Conservation (phyloP, 2,329 filamentous ascomycete species). For the Dothideomycetes sp. region DNA sequence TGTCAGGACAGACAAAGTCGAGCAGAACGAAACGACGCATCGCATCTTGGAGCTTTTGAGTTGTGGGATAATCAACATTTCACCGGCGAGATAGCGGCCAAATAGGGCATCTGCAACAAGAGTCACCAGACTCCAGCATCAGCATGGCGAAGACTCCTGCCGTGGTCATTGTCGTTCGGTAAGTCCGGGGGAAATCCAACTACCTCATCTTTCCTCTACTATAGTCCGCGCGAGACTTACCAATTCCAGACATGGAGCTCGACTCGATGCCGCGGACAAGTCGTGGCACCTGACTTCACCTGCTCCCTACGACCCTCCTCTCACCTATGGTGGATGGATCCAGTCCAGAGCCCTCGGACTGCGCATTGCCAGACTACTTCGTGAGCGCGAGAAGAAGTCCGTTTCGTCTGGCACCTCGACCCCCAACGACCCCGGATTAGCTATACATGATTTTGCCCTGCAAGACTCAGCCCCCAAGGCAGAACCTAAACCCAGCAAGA, state of each 20-base stretch:
- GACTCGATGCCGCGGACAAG: conserved; percentile 88
- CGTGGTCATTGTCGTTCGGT: conserved; percentile 43
- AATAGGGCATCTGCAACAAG: neutral
- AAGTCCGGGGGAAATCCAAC: conserved; percentile 17
- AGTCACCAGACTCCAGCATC: conserved; percentile 21
- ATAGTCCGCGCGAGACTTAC: neutral
- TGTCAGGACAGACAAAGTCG: too few relatives aligned
- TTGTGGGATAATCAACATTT: too few relatives aligned
- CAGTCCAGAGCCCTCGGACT: conserved; percentile 75
- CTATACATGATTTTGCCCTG: conserved; percentile 1
- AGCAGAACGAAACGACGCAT: too few relatives aligned
- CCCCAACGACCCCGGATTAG: neutral
- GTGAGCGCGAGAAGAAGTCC: conserved; percentile 40
- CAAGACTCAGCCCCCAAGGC: conserved; percentile 26
- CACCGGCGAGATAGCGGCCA: neutral
- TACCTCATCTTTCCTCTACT: conserved; percentile 15
- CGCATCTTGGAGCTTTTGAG: too few relatives aligned
- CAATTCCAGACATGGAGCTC: conserved; percentile 66
- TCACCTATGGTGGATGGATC: conserved; percentile 90
- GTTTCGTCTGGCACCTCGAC: conserved; percentile 22
- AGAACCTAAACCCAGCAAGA: conserved; percentile 16
- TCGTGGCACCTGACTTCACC: conserved; percentile 90
- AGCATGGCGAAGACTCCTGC: conserved; percentile 37
- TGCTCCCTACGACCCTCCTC: conserved; percentile 87
- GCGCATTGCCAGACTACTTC: conserved; percentile 67